Conservation (phyloP, 495 filamentous ascomycete genomes). For the Haplographium delicatum region DNA sequence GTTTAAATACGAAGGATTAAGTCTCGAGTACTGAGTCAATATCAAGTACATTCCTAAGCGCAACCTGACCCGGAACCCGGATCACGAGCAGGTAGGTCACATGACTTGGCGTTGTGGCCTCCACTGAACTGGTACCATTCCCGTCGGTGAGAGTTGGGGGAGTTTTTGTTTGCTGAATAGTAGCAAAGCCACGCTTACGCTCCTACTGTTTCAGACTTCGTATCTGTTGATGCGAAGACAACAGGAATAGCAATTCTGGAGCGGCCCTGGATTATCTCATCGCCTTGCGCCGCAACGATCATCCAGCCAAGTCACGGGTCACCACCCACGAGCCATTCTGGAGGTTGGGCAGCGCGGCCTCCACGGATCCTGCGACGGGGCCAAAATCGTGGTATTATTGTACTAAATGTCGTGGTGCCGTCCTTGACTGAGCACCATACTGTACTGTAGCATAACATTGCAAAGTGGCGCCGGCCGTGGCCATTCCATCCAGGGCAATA, state of each 20-base stretch:
- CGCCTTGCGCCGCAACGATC: background rate
- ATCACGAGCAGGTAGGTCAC: background rate
- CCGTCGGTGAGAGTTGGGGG: too few relatives aligned
- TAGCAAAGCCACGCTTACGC: background rate
- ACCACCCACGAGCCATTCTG: too few relatives aligned
- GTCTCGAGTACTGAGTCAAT: background rate
- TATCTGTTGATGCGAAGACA: background rate
- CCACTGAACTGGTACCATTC: too few relatives aligned
- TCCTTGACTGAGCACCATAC: background rate
- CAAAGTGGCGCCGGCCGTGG: background rate
- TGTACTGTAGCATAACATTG: background rate
- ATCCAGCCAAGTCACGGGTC: too few relatives aligned
- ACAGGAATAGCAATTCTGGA: background rate
- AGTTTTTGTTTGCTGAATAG: background rate
- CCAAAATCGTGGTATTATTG: too few relatives aligned
- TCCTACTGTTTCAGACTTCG: background rate
- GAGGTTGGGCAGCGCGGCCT: too few relatives aligned
- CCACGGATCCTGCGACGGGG: too few relatives aligned
- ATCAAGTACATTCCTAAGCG: background rate
- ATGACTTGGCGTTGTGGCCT: too few relatives aligned
- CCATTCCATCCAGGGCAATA: background rate
- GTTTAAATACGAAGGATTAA: too few relatives aligned
- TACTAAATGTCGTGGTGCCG: background rate
- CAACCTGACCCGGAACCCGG: background rate
- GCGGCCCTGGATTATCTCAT: background rate